Conservation (phyloP, 164 flowering plant species). For the Tetracentron sinense region DNA sequence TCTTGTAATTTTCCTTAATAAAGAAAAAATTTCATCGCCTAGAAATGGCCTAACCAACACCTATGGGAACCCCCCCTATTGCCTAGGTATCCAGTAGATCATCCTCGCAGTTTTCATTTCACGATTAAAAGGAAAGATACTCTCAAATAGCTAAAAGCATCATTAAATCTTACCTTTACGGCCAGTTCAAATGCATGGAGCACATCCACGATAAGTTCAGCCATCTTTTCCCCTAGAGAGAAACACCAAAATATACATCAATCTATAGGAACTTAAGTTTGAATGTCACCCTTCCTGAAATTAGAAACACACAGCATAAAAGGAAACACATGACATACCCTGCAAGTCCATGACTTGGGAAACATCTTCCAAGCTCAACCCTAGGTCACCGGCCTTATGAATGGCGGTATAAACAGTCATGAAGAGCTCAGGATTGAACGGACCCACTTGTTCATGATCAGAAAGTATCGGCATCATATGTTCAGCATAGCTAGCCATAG, state of each 20-base stretch:
- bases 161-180: constrained; percentile 51
- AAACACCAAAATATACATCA: constrained; percentile 6
- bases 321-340: constrained; percentile 31
- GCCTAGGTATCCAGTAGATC: too few species aligned
- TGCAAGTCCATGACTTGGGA: constrained; percentile 27
- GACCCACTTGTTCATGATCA: constrained; percentile 20
- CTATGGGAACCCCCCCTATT: too few species aligned
- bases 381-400: constrained; percentile 87
- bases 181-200: constrained; percentile 63
- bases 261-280: neutral
- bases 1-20: too few species aligned
- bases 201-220: constrained; percentile 55
- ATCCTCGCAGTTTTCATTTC: neutral
- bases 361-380: constrained; percentile 59
- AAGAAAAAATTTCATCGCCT: too few species aligned
- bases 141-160: neutral
- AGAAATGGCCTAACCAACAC: too few species aligned
- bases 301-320: neutral
- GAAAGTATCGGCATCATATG: constrained; percentile 24
- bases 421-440: constrained; percentile 47
- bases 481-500: constrained; percentile 51
- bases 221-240: constrained; percentile 35
- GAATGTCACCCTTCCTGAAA: neutral
- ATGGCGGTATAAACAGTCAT: constrained; percentile 41
- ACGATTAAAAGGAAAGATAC: constrained; percentile 1